Evolutionary conservation across 441 rosid genomes (phyloP).

Genomic region (Euphorbia neoarborescens): DNA sequence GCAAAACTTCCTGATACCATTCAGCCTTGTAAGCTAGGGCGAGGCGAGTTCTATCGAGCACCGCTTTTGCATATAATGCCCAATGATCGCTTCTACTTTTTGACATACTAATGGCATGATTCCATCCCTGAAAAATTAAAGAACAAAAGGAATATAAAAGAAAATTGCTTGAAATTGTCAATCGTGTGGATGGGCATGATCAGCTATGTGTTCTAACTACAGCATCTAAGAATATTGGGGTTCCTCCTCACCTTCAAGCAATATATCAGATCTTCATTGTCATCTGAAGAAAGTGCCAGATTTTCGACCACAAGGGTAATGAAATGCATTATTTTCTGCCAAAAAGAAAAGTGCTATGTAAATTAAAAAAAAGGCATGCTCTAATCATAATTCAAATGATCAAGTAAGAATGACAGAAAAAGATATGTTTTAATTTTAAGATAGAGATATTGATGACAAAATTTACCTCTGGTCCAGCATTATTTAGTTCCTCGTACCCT

Average conservation of each 20-base stretch:
- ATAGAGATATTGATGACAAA: slow-evolving; percentile 15
- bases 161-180: neutral
- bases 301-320: slow-evolving; percentile 83
- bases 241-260: slow-evolving; percentile 65
- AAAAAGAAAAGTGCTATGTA: slow-evolving; percentile 12
- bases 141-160: slow-evolving; percentile 14
- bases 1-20: slow-evolving; percentile 73
- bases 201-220: neutral
- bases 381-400: slow-evolving; percentile 2
- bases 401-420: slow-evolving; percentile 4
- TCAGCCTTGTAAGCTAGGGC: slow-evolving; percentile 83
- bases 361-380: slow-evolving; percentile 10
- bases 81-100: slow-evolving; percentile 53
- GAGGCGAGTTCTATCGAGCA: slow-evolving; percentile 92
- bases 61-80: slow-evolving; percentile 93
- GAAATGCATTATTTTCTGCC: slow-evolving; percentile 85
- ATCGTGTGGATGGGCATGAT: slow-evolving; percentile 10
- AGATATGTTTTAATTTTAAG: slow-evolving; percentile 15
- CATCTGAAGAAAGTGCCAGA: slow-evolving; percentile 83
- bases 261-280: slow-evolving; percentile 86
- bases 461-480: slow-evolving; percentile 76
- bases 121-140: slow-evolving; percentile 66
- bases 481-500: slow-evolving; percentile 74
- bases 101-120: slow-evolving; percentile 55
- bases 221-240: neutral